phyloP scores from a whole-genome alignment of 2,329 filamentous ascomycete species.

The Hypomyces perniciosus region DNA sequence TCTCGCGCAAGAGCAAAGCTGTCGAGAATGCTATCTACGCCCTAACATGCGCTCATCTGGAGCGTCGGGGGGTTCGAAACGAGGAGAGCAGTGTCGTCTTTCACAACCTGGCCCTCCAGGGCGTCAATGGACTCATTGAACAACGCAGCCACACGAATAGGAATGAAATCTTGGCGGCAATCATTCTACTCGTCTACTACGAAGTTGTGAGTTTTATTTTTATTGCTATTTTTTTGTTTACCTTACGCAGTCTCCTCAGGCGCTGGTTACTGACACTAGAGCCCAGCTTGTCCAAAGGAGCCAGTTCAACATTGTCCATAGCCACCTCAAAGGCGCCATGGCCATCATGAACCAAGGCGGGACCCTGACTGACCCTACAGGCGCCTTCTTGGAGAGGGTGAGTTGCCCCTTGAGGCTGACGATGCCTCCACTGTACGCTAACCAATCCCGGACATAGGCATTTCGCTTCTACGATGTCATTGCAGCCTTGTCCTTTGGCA shows the following conservation, averaged over 20 bases:
- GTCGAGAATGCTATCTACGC: slow-evolving; percentile 83
- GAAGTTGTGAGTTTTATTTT: slow-evolving; percentile 47
- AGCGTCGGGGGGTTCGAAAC: slow-evolving; percentile 53
- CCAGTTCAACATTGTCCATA: slow-evolving; percentile 53
- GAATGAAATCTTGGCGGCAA: slow-evolving; percentile 55
- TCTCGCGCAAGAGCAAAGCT: slow-evolving; percentile 48
- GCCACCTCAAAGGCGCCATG: slow-evolving; percentile 56
- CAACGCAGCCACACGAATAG: slow-evolving; percentile 42
- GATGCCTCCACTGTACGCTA: background rate
- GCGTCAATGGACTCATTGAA: slow-evolving; percentile 51
- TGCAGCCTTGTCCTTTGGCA: slow-evolving; percentile 55
- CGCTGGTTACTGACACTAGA: slow-evolving; percentile 10
- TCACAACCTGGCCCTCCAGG: slow-evolving; percentile 54
- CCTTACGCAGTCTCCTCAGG: background rate
- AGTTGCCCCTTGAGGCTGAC: slow-evolving; percentile 11
- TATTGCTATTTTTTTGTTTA: no score
- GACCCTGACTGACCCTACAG: slow-evolving; percentile 42
- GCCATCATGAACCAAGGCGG: slow-evolving; percentile 51
- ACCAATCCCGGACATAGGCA: slow-evolving; percentile 36
- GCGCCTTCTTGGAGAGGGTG: slow-evolving; percentile 55
- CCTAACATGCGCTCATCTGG: slow-evolving; percentile 75
- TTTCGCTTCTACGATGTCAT: slow-evolving; percentile 63
- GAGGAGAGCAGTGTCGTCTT: slow-evolving; percentile 52
- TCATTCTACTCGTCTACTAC: slow-evolving; percentile 58
- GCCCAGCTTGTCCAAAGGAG: slow-evolving; percentile 55